These are phyloP conservation scores for Phytophthora sp. DNA, from an alignment of 352 stramenopile genomes.

Conservation along the genomic window DNA sequence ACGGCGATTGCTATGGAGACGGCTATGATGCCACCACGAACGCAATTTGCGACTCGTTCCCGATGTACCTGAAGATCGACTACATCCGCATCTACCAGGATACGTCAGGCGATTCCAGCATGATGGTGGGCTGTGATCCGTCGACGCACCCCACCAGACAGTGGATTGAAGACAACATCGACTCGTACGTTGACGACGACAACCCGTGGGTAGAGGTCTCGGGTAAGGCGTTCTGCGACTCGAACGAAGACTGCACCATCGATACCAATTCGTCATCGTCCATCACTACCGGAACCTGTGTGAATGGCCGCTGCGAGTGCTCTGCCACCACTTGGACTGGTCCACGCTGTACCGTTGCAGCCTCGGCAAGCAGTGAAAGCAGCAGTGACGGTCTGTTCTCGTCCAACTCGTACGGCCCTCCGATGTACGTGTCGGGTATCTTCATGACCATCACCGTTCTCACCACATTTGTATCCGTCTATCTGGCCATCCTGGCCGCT, in stretches of 20 bases:
- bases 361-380: slow-evolving; percentile 11
- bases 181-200: slow-evolving; percentile 61
- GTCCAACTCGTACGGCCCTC: slow-evolving; percentile 34
- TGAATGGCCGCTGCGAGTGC: slow-evolving; percentile 45
- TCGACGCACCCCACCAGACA: slow-evolving; percentile 56
- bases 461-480: slow-evolving; percentile 28
- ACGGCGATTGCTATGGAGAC: slow-evolving; percentile 47
- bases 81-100: slow-evolving; percentile 80
- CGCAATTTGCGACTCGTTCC: slow-evolving; percentile 64
- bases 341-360: slow-evolving; percentile 43
- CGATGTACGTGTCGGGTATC: slow-evolving; percentile 33
- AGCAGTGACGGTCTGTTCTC: slow-evolving; percentile 32
- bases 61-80: slow-evolving; percentile 78
- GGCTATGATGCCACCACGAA: slow-evolving; percentile 37
- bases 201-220: slow-evolving; percentile 54
- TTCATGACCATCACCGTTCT: slow-evolving; percentile 25
- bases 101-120: slow-evolving; percentile 34
- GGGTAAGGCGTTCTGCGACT: slow-evolving; percentile 56
- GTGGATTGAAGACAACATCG: slow-evolving; percentile 75
- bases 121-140: slow-evolving; percentile 59
- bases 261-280: slow-evolving; percentile 21
- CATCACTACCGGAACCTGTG: slow-evolving; percentile 43
- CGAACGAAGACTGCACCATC: slow-evolving; percentile 61
- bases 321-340: slow-evolving; percentile 40
- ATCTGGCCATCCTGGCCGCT: slow-evolving; percentile 24